phyloP scores from a whole-genome alignment of 805 yeast species.

The Alloascoidea hylecoeti region DNA sequence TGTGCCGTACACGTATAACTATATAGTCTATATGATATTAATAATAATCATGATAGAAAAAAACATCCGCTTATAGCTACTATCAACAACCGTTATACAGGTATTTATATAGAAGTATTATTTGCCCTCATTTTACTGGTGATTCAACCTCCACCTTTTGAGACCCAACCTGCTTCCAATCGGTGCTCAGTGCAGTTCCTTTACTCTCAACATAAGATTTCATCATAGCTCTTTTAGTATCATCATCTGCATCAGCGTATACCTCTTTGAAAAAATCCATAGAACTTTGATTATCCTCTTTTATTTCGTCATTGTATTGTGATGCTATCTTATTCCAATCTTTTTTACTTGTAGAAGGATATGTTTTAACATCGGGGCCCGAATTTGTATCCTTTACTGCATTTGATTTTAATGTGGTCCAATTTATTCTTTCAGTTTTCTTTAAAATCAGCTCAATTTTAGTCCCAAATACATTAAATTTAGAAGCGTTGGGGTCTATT shows the following conservation, averaged over 20 bases:
- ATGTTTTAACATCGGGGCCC: conserved; percentile 5
- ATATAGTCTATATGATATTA: too few species aligned
- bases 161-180: conserved; percentile 77
- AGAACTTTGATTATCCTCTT: conserved; percentile 28
- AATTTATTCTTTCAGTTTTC: conserved; percentile 30
- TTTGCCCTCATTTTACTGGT: too few species aligned
- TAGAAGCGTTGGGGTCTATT: conserved; percentile 31
- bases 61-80: too few species aligned
- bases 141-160: conserved; percentile 47
- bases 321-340: conserved; percentile 8
- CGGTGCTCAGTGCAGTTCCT: conserved; percentile 88
- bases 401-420: conserved; percentile 37
- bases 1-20: too few species aligned
- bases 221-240: conserved; percentile 90
- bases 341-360: conserved; percentile 6
- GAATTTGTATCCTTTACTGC: conserved; percentile 13
- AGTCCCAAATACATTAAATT: conserved; percentile 43
- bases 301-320: conserved; percentile 21
- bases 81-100: too few species aligned
- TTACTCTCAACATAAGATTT: conserved; percentile 87
- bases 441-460: conserved; percentile 58
- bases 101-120: too few species aligned
- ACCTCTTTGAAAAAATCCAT: conserved; percentile 59
- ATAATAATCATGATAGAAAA: too few species aligned
- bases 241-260: conserved; percentile 73